Evolutionary conservation across 1,284 basidiomycete genomes (phyloP), one percentile per base, ranked within the genome.

Genomic region (Trichosporon inkin): DNA sequence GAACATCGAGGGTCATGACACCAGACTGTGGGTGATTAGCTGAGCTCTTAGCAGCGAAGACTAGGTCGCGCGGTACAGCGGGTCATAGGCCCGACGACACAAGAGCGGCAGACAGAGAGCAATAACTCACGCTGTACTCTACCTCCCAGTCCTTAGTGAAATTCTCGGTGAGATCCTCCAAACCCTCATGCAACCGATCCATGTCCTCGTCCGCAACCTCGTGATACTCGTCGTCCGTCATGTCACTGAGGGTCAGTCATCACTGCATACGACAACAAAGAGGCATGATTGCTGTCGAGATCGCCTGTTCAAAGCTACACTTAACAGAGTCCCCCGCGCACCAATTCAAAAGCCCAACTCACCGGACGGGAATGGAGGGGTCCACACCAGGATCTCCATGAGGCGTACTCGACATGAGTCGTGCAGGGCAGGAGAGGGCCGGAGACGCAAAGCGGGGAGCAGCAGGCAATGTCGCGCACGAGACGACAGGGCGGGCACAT

Each of bases 1-100:
- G 92, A 17, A 97, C 82, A 52, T 83, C 82, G 55, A 98, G 84
- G 2, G 92, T 99, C 61, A 99, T 80, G 34, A 99, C 95, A 22
- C 95, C 95, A 67, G 86, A 85, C 89, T 91, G 73, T 14, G 1
- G 19, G 3, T 32, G 16, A 49, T 52, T 17, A 58, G 60, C 34
- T n/a, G 14, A 13, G 36, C 55, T 51, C 41, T 53, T 40, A 52
- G 32, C 52, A 44, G 38, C 24, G 28, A 47, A 3, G 24, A 16
- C n/a, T n/a, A 8, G 40, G 35, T 7, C 7, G 7, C 24, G 3
- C 22, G 32, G 22, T 10, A 22, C 34, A 16, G n/a, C n/a, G n/a
- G n/a, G n/a, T n/a, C n/a, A n/a, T n/a, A n/a, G n/a, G n/a, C n/a
- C n/a, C n/a, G n/a, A n/a, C n/a, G n/a, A n/a, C n/a, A n/a, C n/a